phyloP scores from a whole-genome alignment of 192 early-diverging fungal species.

The Jimgerdemannia lactiflua region DNA sequence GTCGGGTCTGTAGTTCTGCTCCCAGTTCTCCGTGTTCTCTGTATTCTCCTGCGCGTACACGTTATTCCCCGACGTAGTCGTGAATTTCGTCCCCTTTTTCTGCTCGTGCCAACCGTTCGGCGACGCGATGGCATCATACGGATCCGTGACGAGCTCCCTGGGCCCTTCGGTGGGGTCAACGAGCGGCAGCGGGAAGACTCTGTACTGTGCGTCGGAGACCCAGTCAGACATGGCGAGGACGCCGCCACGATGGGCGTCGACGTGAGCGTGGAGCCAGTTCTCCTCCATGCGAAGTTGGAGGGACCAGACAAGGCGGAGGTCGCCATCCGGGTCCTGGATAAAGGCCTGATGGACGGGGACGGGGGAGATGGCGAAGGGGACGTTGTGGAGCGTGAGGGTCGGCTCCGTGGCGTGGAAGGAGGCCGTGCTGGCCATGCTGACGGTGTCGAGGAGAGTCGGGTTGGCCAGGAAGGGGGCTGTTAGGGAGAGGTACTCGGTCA shows the following conservation, averaged over 20 bases:
- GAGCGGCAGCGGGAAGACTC: constrained; percentile 75
- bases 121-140: constrained; percentile 52
- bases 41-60: constrained; percentile 89
- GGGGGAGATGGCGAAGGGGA: constrained; percentile 47
- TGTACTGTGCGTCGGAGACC: constrained; percentile 74
- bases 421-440: constrained; percentile 13
- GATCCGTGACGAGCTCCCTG: constrained; percentile 50
- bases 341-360: constrained; percentile 65
- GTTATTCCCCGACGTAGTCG: constrained; percentile 86
- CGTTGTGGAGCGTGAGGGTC: constrained; percentile 37
- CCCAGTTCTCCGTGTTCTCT: constrained; percentile 66
- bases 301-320: constrained; percentile 77
- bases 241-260: constrained; percentile 55
- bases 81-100: constrained; percentile 48
- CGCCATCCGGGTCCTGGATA: constrained; percentile 52
- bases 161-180: constrained; percentile 73
- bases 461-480: constrained; percentile 53
- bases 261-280: constrained; percentile 78
- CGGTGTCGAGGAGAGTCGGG: constrained; percentile 35
- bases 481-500: constrained; percentile 27
- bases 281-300: constrained; percentile 72
- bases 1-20: constrained; percentile 73
- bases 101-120: constrained; percentile 81
- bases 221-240: constrained; percentile 78
- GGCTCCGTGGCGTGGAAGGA: constrained; percentile 36